Percentiles rank a stretch among this genome's conserved stretches.
These are phyloP conservation scores for Saturnispora ahearnii DNA, from an alignment of 805 yeast species.

Conservation along the genomic window DNA sequence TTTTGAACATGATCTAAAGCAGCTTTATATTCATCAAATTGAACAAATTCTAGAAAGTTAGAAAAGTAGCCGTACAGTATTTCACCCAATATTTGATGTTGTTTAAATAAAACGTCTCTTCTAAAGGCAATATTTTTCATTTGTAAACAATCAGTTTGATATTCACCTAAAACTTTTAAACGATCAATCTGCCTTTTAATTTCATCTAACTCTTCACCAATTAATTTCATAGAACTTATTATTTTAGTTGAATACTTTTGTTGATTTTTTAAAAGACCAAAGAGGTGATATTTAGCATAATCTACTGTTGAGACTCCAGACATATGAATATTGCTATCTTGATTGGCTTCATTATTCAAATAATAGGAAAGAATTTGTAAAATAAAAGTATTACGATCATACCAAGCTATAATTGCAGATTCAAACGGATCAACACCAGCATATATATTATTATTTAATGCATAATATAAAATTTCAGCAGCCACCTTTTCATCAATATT, in stretches of 20 bases:
- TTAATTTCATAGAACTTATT: constrained; percentile 44
- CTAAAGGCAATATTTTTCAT: constrained; percentile 45
- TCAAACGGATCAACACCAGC: constrained; percentile 44
- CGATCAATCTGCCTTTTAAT: constrained; percentile 46
- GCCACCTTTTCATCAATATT: constrained; percentile 69
- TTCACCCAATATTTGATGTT: constrained; percentile 67
- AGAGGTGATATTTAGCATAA: neutral
- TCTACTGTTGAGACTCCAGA: neutral
- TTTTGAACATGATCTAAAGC: constrained; percentile 38
- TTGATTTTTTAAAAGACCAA: neutral
- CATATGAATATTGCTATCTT: neutral
- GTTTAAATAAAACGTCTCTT: constrained; percentile 51
- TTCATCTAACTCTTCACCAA: constrained; percentile 48
- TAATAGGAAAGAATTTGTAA: constrained; percentile 50
- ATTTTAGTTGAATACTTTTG: constrained; percentile 8
- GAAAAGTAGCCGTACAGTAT: constrained; percentile 44
- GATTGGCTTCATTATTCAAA: constrained; percentile 1
- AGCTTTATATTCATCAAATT: constrained; percentile 29
- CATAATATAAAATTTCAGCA: constrained; percentile 55
- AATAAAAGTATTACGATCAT: constrained; percentile 62
- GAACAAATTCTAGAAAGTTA: constrained; percentile 20
- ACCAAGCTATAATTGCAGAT: constrained; percentile 59
- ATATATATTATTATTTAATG: constrained; percentile 29
- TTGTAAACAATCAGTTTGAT: constrained; percentile 35
- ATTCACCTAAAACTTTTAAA: constrained; percentile 43